These are phyloP conservation scores for Stephania yunnanensis DNA, from an alignment of 164 flowering plant species.

Conservation along the genomic window DNA sequence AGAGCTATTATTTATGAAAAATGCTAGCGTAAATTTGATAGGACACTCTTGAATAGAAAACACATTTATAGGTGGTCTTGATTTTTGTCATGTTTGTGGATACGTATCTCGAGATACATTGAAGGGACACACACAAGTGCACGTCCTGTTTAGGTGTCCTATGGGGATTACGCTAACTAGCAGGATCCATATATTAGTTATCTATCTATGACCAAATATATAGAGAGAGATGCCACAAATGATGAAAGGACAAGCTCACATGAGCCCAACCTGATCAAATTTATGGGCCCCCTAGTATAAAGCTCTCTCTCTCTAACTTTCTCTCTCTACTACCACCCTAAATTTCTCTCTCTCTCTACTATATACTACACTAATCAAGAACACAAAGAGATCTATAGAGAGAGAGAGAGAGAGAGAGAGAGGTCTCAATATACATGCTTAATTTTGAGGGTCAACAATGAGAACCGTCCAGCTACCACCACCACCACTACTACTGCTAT, in stretches of 20 bases:
- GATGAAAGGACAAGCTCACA: constrained; percentile 72
- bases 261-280: constrained; percentile 64
- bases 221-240: constrained; percentile 20
- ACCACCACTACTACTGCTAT: neutral
- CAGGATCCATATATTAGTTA: too few relatives aligned
- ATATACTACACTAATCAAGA: neutral
- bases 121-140: too few relatives aligned
- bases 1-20: constrained; percentile 19
- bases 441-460: constrained; percentile 23
- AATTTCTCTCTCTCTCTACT: constrained; percentile 13
- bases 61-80: too few relatives aligned
- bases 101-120: too few relatives aligned
- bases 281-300: constrained; percentile 40
- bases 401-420: neutral
- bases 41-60: too few relatives aligned
- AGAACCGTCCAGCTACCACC: neutral
- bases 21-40: too few relatives aligned
- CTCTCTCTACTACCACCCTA: constrained; percentile 17
- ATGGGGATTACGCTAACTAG: too few relatives aligned
- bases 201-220: neutral
- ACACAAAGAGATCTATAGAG: neutral
- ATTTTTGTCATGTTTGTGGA: too few relatives aligned
- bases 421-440: neutral
- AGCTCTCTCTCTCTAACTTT: constrained; percentile 7
- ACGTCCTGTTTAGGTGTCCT: too few relatives aligned